A percentile compares a stretch with the other conserved stretches of the same genome.
These are phyloP conservation scores for Coriaria nepalensis DNA, from an alignment of 306 rosid genomes.

Conservation along the genomic window DNA sequence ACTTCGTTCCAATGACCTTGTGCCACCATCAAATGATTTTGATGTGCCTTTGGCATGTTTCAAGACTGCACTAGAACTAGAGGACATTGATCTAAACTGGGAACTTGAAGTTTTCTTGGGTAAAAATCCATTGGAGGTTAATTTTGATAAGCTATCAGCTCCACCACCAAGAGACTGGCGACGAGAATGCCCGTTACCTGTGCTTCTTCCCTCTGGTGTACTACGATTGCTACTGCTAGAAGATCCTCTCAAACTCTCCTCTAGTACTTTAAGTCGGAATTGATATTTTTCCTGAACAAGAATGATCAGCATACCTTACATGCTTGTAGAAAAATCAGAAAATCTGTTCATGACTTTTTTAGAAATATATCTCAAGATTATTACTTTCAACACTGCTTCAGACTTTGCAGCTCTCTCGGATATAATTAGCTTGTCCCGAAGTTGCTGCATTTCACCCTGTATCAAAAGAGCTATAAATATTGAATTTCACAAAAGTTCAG, in stretches of 20 bases:
- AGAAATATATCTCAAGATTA: conserved; percentile 25
- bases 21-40: conserved; percentile 95
- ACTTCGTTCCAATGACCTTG: conserved; percentile 86
- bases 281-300: conserved; percentile 73
- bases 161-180: conserved; percentile 98
- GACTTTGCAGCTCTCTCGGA: conserved; percentile 73
- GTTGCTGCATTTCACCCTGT: conserved; percentile 68
- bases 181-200: conserved; percentile 84
- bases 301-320: background rate
- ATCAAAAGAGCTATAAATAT: no score
- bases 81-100: conserved; percentile 50
- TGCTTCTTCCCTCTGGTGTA: conserved; percentile 64
- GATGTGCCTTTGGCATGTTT: conserved; percentile 97
- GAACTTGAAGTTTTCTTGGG: conserved; percentile 65
- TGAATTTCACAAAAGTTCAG: no score
- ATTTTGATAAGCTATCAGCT: conserved; percentile 66
- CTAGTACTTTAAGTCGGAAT: conserved; percentile 83
- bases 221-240: conserved; percentile 55
- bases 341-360: no score
- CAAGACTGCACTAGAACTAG: conserved; percentile 72
- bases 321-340: background rate
- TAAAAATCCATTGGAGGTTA: conserved; percentile 71
- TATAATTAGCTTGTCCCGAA: conserved; percentile 74
- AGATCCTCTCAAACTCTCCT: conserved; percentile 85
- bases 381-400: conserved; percentile 97